A percentile compares a stretch with the other conserved stretches of the same genome.
These are phyloP conservation scores for Clavispora vitiphila DNA, from an alignment of 805 yeast genomes.

Conservation along the genomic window DNA sequence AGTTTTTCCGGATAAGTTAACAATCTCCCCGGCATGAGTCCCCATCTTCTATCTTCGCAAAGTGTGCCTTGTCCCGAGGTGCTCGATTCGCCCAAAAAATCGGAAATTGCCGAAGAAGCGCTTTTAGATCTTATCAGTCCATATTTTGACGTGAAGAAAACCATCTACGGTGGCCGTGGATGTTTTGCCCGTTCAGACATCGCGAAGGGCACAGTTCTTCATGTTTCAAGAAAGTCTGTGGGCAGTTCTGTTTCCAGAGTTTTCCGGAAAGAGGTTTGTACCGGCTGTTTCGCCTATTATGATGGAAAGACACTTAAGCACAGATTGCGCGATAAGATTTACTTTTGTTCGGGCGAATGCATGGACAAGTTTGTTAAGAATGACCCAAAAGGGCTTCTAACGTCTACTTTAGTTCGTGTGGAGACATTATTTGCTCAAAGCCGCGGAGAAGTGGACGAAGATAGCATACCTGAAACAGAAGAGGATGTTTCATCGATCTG, in stretches of 20 bases:
- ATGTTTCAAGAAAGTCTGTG: constrained; percentile 37
- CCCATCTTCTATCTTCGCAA: not conserved
- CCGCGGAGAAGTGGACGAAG: constrained; percentile 21
- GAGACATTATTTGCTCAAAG: constrained; percentile 28
- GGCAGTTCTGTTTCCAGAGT: constrained; percentile 46
- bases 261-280: constrained; percentile 61
- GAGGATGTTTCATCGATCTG: constrained; percentile 26
- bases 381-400: constrained; percentile 34
- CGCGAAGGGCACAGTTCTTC: constrained; percentile 35
- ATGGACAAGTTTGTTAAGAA: constrained; percentile 25
- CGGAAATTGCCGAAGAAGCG: not conserved
- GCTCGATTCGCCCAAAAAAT: not conserved
- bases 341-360: constrained; percentile 53
- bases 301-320: constrained; percentile 44
- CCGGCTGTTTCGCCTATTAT: constrained; percentile 46
- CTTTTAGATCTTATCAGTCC: constrained; percentile 9
- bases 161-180: constrained; percentile 56
- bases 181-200: constrained; percentile 46
- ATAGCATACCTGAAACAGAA: constrained; percentile 8
- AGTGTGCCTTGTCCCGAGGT: not conserved
- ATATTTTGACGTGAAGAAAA: constrained; percentile 29
- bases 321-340: constrained; percentile 26
- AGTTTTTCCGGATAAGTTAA: not conserved
- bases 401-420: constrained; percentile 29
- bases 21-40: not conserved